Conservation (phyloP, 257 asterid species). For the Jasminum sambac region DNA sequence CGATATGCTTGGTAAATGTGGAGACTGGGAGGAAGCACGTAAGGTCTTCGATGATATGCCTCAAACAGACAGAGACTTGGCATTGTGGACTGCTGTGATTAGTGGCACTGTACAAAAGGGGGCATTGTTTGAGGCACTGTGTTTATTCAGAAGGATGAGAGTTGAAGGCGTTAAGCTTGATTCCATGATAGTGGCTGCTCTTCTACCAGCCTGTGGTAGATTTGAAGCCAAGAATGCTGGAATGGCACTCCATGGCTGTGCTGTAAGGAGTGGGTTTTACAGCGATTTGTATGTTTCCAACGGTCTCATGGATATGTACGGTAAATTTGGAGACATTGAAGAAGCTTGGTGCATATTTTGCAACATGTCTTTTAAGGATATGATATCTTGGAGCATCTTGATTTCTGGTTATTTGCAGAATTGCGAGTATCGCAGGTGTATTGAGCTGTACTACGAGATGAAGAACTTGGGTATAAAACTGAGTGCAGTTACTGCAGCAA, state of each 20-base stretch:
- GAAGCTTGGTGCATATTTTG: constrained; percentile 26
- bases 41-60: constrained; percentile 38
- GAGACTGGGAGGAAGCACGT: constrained; percentile 41
- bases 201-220: constrained; percentile 38
- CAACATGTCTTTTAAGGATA: constrained; percentile 34
- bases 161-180: constrained; percentile 30
- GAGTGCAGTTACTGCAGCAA: constrained; percentile 25
- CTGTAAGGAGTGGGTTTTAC: constrained; percentile 35
- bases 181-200: constrained; percentile 32
- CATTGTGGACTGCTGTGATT: constrained; percentile 42
- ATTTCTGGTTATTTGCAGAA: constrained; percentile 42
- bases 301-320: constrained; percentile 42
- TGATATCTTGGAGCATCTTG: constrained; percentile 39
- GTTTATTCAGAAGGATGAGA: constrained; percentile 33
- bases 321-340: constrained; percentile 35
- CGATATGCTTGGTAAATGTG: constrained; percentile 42
- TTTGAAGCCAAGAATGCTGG: constrained; percentile 27
- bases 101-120: constrained; percentile 34
- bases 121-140: constrained; percentile 24
- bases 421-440: constrained; percentile 24
- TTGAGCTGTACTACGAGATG: constrained; percentile 34
- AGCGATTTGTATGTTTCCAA: constrained; percentile 36
- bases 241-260: constrained; percentile 34
- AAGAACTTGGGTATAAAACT: constrained; percentile 22
- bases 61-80: constrained; percentile 30